Base-by-base conservation (phyloP, 345 rosid genomes). In the Erodium maritimum region DNA sequence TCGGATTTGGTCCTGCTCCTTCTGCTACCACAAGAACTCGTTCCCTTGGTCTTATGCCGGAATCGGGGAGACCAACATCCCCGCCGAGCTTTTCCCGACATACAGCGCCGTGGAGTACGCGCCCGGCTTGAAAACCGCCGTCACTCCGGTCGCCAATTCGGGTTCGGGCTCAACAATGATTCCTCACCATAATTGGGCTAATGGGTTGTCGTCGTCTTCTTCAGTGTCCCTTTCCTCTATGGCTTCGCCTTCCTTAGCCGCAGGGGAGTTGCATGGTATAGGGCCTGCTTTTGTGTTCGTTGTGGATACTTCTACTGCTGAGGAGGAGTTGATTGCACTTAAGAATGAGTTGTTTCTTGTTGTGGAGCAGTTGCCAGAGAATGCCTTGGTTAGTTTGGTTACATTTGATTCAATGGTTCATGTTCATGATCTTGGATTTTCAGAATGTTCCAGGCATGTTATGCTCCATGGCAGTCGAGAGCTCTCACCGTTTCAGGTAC, bases 31-130 rank as follows among this genome's bases (percentile, higher is more conserved):
- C 55, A 75, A 61, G 18, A 93, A 85, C 72, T 62, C 70, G 53
- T 87, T 93, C 63, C 99, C 99, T 6, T 72, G 80, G 46, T 80
- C 95, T 34, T 89, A 93, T 57, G 69, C 85, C 13, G 86, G 86
- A 18, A 77, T 85, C 67, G 83, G 85, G 2, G 96, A 88, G 23
- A 78, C 91, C 58, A 87, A 76, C 66, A 91, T 89, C 57, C 97
- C 95, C 3, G 99, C 99, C 20, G 99, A 93, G 82, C 97, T 93
- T 61, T 93, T 87, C 61, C 99, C 97, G 0, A 93, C 96, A 50
- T 85, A 93, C 59, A 82, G 88, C 73, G 75, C 96, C 17, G 90
- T 93, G 4, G 97, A 93, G 59, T 89, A 87, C 65, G 56, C 59
- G 16, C 16, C 57, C 1, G 25, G 25, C 65, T 63, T 61, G 50